These are phyloP conservation scores for Zygosaccharomyces pseudobailii DNA, from an alignment of 1,139 yeast species.

Conservation along the genomic window DNA sequence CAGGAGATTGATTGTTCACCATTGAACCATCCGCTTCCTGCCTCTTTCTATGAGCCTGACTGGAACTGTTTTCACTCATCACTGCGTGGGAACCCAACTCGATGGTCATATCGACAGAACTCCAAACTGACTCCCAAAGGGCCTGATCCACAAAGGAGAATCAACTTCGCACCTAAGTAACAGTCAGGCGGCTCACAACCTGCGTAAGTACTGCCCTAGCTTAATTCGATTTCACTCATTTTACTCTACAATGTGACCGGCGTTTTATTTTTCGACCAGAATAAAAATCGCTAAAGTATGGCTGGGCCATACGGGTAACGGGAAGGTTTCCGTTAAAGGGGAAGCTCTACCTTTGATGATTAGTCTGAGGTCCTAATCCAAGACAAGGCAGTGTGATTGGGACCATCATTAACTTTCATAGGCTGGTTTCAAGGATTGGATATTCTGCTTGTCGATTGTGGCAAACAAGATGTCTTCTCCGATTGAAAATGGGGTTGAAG, in stretches of 20 bases:
- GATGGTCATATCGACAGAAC: not conserved
- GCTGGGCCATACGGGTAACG: not conserved
- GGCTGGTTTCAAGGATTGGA: not conserved
- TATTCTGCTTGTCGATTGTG: constrained; percentile 7
- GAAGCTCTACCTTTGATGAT: not conserved
- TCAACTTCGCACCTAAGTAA: not conserved
- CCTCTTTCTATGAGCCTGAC: not conserved
- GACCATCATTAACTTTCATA: not conserved
- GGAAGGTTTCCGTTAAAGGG: not conserved
- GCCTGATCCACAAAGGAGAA: not conserved
- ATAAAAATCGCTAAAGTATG: not conserved
- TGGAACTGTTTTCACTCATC: not conserved
- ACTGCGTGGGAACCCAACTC: not conserved
- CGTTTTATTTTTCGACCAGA: not conserved
- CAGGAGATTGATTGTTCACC: not conserved
- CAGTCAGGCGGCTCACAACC: not conserved
- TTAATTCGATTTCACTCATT: not conserved
- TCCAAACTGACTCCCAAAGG: not conserved
- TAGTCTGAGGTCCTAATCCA: not conserved
- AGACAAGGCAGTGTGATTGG: not conserved
- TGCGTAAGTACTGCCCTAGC: not conserved
- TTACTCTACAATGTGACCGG: not conserved
- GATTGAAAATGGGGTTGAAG: constrained; percentile 10
- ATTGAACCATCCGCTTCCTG: not conserved
- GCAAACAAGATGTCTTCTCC: constrained; percentile 23